phyloP scores from a whole-genome alignment of 1,284 basidiomycete genomes.

The Serendipita sp. region DNA sequence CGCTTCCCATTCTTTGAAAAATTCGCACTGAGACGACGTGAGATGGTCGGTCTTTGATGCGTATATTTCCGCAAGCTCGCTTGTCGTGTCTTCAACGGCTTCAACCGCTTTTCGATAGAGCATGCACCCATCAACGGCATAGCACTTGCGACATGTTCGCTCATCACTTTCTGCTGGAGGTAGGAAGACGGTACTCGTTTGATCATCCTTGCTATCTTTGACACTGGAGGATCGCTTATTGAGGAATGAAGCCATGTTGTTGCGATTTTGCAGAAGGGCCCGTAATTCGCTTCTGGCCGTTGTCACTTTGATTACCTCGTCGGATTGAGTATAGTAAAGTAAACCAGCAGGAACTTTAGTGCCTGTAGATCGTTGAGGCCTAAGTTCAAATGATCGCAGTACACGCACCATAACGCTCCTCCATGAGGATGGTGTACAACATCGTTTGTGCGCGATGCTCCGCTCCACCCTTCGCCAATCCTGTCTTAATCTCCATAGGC shows the following conservation, averaged over 20 bases:
- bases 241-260: conserved; percentile 74
- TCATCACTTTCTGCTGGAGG: conserved; percentile 81
- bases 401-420: conserved; percentile 67
- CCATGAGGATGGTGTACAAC: conserved; percentile 85
- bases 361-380: conserved; percentile 20
- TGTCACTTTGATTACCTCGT: conserved; percentile 74
- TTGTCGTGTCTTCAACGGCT: conserved; percentile 27
- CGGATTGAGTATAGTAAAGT: conserved; percentile 86
- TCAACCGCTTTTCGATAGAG: conserved; percentile 83
- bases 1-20: conserved; percentile 86
- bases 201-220: conserved; percentile 7
- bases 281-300: conserved; percentile 70
- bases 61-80: conserved; percentile 60
- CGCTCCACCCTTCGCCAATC: conserved; percentile 59
- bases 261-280: conserved; percentile 68
- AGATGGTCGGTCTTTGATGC: conserved; percentile 71
- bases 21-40: conserved; percentile 48
- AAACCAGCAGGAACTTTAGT: conserved; percentile 57
- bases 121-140: conserved; percentile 78
- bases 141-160: conserved; percentile 69
- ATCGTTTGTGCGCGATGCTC: conserved; percentile 97
- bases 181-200: conserved; percentile 35
- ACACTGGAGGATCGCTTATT: conserved; percentile 27
- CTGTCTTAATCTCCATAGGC: conserved; percentile 96
- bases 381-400: conserved; percentile 9